These are phyloP conservation scores for Wickerhamiella allomyrinae DNA, from an alignment of 805 yeast genomes.

Conservation along the genomic window DNA sequence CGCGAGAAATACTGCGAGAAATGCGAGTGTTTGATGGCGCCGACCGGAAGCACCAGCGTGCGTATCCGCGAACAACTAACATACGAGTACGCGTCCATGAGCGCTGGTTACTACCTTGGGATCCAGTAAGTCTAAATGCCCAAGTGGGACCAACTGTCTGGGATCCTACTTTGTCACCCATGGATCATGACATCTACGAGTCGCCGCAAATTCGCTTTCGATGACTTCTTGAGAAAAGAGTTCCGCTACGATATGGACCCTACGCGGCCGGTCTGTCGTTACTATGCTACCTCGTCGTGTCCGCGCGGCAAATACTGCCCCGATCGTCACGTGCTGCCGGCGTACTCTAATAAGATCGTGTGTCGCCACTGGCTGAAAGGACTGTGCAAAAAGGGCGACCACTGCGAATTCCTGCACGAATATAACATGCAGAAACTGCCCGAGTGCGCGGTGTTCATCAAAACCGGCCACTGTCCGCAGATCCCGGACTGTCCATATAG, in stretches of 20 bases:
- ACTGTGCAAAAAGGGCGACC: slow-evolving; percentile 88
- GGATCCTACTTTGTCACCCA: no score
- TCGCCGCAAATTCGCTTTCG: slow-evolving; percentile 48
- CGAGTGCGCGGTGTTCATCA: slow-evolving; percentile 77
- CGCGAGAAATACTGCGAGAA: slow-evolving; percentile 32
- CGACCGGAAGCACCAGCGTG: slow-evolving; percentile 55
- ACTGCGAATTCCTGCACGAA: slow-evolving; percentile 92
- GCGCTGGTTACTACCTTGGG: no score
- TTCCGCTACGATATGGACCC: slow-evolving; percentile 75
- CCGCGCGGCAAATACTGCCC: slow-evolving; percentile 81
- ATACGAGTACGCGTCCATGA: slow-evolving; percentile 27
- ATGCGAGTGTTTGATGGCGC: slow-evolving; percentile 30
- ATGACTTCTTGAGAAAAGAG: slow-evolving; percentile 67
- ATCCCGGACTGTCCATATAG: slow-evolving; percentile 86
- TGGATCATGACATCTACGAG: slow-evolving; percentile 28
- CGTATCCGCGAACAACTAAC: slow-evolving; percentile 54
- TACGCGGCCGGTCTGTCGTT: slow-evolving; percentile 76
- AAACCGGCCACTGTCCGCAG: slow-evolving; percentile 63
- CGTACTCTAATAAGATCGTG: slow-evolving; percentile 62
- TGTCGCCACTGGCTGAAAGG: slow-evolving; percentile 99
- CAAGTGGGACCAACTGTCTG: no score
- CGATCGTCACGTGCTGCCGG: slow-evolving; percentile 64
- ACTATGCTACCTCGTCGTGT: slow-evolving; percentile 54
- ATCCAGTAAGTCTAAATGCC: no score
- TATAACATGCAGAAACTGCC: slow-evolving; percentile 92